Base-by-base conservation (phyloP, 2,329 filamentous ascomycete species). In the Penicillium sp. region DNA sequence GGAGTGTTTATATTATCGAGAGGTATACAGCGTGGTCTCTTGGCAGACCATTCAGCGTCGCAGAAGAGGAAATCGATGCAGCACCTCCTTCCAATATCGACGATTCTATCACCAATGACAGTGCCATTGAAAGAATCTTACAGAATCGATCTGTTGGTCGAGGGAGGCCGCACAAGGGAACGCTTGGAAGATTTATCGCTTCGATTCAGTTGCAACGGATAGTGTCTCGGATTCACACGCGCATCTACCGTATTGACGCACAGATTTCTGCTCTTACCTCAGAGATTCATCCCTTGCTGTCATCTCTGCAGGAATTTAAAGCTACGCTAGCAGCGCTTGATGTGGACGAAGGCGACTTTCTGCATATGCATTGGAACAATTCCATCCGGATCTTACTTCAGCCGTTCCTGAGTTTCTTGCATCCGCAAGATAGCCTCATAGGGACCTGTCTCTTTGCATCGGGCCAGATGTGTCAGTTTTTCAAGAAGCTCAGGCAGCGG, bases 61-160 rank as follows among this genome's bases (percentile, higher is more conserved):
- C 71, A 1, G 73, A 76, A 40, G 68, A 73, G 45, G 73, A 75
- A n/a, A 75, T 75, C 40, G 73, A 74, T 47, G 69, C 69, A 1
- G 66, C 72, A 15, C 54, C 60, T 1, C 67, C 68, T 13, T 38
- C 58, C 2, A 63, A 69, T 47, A 37, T 69, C 1, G 61, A 65
- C 26, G 67, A 68, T 30, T 58, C 56, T 3, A 49, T 58, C 38
- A 33, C 38, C 10, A 28, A 55, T 15, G 55, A 57, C 17, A 17
- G 22, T 2, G 37, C 19, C 3, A 37, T 64, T 3, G 50, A 35
- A 1, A 42, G 7, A 13, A 51, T 38, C 8, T 6, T 17, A n/a
- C 50, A 45, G 37, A 53, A 45, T 15, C 37, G 8, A 8, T 22
- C 19, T 7, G 40, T 24, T 4, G 24, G 26, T 37, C 28, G 28